Evolutionary conservation across 768 basidiomycete genomes (phyloP).

Genomic region (Kwoniella europaea): DNA sequence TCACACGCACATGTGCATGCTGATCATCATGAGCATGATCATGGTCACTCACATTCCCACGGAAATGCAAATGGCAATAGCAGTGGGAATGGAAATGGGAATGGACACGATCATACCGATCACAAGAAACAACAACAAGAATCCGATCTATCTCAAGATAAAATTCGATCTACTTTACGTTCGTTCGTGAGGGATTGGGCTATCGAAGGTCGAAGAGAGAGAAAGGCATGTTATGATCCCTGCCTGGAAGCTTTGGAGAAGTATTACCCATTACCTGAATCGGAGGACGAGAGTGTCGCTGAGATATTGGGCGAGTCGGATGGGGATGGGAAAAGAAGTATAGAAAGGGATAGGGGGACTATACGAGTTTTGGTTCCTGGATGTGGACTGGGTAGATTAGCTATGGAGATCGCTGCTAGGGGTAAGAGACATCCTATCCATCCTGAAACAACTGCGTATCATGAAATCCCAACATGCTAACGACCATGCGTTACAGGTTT

Average conservation of each 20-base stretch:
- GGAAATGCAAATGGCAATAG: conserved; percentile 25
- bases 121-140: conserved; percentile 10
- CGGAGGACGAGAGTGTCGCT: conserved; percentile 52
- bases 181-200: conserved; percentile 96
- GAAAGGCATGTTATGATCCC: conserved; percentile 78
- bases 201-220: conserved; percentile 76
- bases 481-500: conserved; percentile 67
- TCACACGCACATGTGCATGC: conserved; percentile 34
- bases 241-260: conserved; percentile 75
- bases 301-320: neutral
- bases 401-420: conserved; percentile 81
- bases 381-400: conserved; percentile 82
- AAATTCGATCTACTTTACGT: conserved; percentile 86
- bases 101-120: neutral
- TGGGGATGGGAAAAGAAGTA: neutral
- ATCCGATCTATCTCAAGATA: conserved; percentile 66
- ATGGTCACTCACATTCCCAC: conserved; percentile 35
- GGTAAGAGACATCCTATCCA: conserved; percentile 61
- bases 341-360: conserved; percentile 57
- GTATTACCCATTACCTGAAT: conserved; percentile 64
- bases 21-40: conserved; percentile 28
- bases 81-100: conserved; percentile 48
- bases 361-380: conserved; percentile 85
- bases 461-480: neutral
- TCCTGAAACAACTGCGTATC: neutral